Evolutionary conservation across 1,284 basidiomycete species (phyloP).

Genomic region (Cutaneotrichosporon mucoides): DNA sequence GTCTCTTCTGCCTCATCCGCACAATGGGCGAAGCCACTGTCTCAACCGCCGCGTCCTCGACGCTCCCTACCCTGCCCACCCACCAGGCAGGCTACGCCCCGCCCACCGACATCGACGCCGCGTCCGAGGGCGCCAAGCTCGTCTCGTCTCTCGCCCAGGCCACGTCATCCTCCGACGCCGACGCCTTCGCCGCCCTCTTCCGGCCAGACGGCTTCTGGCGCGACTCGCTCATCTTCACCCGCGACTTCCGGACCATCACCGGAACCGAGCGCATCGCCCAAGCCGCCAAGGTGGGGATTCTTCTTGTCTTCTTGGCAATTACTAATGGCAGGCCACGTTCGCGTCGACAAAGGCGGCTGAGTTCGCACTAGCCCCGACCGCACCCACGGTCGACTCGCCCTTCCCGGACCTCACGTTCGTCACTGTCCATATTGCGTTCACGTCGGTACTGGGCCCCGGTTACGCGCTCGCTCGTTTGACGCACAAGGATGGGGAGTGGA

Average conservation of each 20-base stretch:
- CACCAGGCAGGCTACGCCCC: not conserved
- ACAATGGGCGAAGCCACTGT: too few species aligned
- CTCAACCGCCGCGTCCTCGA: too few species aligned
- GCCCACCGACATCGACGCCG: not conserved
- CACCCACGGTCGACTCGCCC: not conserved
- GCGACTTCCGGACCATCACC: conserved; percentile 29
- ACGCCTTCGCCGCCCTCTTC: conserved; percentile 3
- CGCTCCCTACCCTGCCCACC: not conserved
- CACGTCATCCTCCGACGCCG: not conserved
- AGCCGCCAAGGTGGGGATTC: conserved; percentile 17
- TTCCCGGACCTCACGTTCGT: conserved; percentile 3
- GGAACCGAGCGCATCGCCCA: conserved; percentile 26
- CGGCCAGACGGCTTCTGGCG: conserved; percentile 10
- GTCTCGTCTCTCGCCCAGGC: not conserved
- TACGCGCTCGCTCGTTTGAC: not conserved
- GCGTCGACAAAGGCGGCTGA: not conserved
- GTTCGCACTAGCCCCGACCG: not conserved
- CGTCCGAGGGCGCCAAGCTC: not conserved
- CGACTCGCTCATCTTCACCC: conserved; percentile 28
- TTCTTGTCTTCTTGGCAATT: not conserved
- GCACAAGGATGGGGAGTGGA: not conserved
- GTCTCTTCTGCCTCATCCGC: too few species aligned
- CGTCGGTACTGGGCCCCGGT: not conserved
- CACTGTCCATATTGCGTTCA: not conserved
- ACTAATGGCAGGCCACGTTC: not conserved